phyloP scores from a whole-genome alignment of 164 flowering plant species.

The Magnolia kwangsiensis region DNA sequence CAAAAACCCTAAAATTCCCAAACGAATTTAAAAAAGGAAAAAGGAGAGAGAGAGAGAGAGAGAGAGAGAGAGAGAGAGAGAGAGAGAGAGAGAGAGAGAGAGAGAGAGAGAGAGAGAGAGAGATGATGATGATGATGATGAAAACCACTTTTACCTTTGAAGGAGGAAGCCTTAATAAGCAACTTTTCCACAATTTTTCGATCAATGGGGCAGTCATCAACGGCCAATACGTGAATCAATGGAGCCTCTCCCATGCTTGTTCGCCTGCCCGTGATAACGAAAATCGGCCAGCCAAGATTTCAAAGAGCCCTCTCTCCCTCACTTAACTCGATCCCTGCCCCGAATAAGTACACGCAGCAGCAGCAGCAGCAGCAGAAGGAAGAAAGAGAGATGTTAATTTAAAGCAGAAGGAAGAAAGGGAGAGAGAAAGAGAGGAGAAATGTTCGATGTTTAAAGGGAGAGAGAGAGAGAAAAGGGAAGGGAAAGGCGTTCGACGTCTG shows the following conservation, averaged over 20 bases:
- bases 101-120: no score
- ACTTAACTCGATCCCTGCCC: not conserved
- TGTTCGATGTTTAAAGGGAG: conserved; percentile 1
- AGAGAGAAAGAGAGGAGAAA: not conserved
- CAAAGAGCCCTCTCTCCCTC: not conserved
- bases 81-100: no score
- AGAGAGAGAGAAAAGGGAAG: not conserved
- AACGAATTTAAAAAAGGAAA: no score
- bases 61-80: no score
- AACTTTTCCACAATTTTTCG: conserved; percentile 25
- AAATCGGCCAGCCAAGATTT: not conserved
- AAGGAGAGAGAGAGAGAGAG: no score
- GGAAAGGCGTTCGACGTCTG: not conserved
- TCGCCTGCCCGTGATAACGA: not conserved
- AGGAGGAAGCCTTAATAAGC: conserved; percentile 16
- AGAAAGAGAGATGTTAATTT: not conserved
- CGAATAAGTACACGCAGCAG: not conserved
- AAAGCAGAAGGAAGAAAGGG: not conserved
- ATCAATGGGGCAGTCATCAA: conserved; percentile 25
- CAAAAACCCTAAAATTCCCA: no score
- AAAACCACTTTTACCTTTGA: conserved; percentile 17
- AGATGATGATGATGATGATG: not conserved
- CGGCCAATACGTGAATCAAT: conserved; percentile 19
- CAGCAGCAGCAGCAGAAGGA: no score
- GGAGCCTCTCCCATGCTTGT: conserved; percentile 4